Base-by-base conservation (phyloP, 2,329 filamentous ascomycete species). In the Hortaea werneckii region DNA sequence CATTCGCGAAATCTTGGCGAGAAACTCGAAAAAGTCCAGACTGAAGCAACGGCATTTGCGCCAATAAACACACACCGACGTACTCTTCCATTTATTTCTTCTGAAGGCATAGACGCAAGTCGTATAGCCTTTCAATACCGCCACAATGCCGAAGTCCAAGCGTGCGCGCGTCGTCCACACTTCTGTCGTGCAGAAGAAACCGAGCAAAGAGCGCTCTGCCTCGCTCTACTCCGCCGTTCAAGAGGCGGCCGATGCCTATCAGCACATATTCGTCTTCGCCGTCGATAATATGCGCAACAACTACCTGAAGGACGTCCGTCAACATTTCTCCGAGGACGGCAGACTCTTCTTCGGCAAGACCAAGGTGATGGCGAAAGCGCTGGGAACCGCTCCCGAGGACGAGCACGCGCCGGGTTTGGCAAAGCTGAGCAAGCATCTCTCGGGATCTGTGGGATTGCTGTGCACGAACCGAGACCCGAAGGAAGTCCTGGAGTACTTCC, bases 201-300 rank as follows among this genome's bases (percentile, higher is more conserved):
- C 59, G 40, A 83, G 85, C 69, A 94, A 94, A 73, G 85, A 95
- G 68, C 73, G 81, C 50, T 89, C 89, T 67, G 79, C 89, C 63
- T 82, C 83, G 63, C 83, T 96, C 52, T 95, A 90, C 72, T 75
- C 83, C 68, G 87, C 86, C 67, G 84, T 98, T 54, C 87, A 88
- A 67, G 83, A 89, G 65, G 82, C 82, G 61, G 76, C 94, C 50
- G 83, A 88, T 63, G 74, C 86, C 62, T 95, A 90, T 75, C 79
- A 88, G 68, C 81, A 90, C 75, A 85, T 90, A 71, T 94, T 94
- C 70, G 86, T 95, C 64, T 94, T 98, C 67, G 78, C 79, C 61
- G 83, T 98, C 57, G 86, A 94, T 65, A 95, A 96, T 74, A 95
- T 95, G 87, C 87, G 92, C 66, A 98, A 98, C 73, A 94, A 83